Evolutionary conservation across 768 basidiomycete genomes (phyloP), one percentile per base, ranked within the genome.

Genomic region (Boletus tomentosulus): DNA sequence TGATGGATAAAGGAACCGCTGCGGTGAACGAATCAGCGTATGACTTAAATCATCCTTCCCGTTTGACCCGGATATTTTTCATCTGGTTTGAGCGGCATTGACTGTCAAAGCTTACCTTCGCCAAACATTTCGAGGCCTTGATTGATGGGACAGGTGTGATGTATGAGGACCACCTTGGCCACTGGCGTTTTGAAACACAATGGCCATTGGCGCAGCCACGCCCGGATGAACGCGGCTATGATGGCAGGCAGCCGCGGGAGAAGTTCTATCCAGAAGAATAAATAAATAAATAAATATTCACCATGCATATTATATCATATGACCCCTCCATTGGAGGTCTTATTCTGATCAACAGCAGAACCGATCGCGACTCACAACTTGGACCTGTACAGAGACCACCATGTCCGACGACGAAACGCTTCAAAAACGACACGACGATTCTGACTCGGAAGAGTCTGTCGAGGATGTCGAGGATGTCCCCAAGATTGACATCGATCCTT

Each of bases 321-420:
- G 16, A 31, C 44, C 57, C 64, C 57, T 45, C 37, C 46, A 3
- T 1, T n/a, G 4, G 31, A 9, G 51, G 57, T 60, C 55, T 39
- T 43, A 27, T 48, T 51, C 13, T 55, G 48, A 63, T 57, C 61
- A 56, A 25, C 7, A 9, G 31, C 46, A 38, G 55, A 19, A 19
- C 19, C 19, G 19, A 66, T 57, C 61, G 42, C 44, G 37, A 57
- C 19, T 19, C 19, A 25, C 22, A 24, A 41, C 39, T 19, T 39
- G n/a, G 44, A 10, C 50, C 48, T 50, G 50, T n/a, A 53, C 42
- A 4, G 10, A 53, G 19, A 57, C 52, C 53, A 60, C 59, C 50
- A 90, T 90, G 87, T 73, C 86, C 27, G 80, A 76, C 56, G 85
- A 89, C 74, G 86, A 88, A 69, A 82, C 79, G 66, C 73, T 74